Conservation (phyloP, 1,284 basidiomycete genomes). For the Tilletia walkeri region DNA sequence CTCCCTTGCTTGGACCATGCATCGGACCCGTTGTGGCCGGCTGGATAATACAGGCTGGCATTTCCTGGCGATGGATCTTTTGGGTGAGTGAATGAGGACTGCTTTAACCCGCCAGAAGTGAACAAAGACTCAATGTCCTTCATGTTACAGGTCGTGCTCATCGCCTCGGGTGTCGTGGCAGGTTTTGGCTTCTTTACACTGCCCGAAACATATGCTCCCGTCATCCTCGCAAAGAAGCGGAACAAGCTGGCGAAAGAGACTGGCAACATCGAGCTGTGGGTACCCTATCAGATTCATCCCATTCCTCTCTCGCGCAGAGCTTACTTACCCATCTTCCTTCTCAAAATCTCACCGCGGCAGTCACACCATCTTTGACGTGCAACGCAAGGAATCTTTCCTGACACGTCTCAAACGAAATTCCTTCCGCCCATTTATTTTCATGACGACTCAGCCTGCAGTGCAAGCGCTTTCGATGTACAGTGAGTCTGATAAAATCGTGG, state of each 20-base stretch:
- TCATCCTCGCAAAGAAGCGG: conserved; percentile 48
- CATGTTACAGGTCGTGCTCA: conserved; percentile 1
- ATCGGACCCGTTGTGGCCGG: conserved; percentile 58
- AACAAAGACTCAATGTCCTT: not conserved
- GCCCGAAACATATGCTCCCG: conserved; percentile 55
- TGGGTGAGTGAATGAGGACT: conserved; percentile 58
- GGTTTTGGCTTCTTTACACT: conserved; percentile 38
- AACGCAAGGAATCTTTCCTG: conserved; percentile 46
- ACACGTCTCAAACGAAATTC: conserved; percentile 55
- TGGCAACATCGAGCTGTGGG: conserved; percentile 34
- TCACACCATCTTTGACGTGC: conserved; percentile 40
- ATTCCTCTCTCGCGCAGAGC: not conserved
- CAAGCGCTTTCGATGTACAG: conserved; percentile 60
- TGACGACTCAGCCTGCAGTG: conserved; percentile 60
- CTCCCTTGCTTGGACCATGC: conserved; percentile 52
- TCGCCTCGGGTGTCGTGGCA: conserved; percentile 26
- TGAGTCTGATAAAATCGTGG: not conserved
- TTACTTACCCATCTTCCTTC: no score
- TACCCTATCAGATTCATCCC: not conserved
- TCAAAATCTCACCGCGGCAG: not conserved
- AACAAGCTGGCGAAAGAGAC: conserved; percentile 60
- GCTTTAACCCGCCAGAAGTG: not conserved
- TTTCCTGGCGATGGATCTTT: conserved; percentile 59
- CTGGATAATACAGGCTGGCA: conserved; percentile 65
- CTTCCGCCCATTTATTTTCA: conserved; percentile 60